phyloP scores from a whole-genome alignment of 2,329 filamentous ascomycete species.

The Ceratocystis ficicola region DNA sequence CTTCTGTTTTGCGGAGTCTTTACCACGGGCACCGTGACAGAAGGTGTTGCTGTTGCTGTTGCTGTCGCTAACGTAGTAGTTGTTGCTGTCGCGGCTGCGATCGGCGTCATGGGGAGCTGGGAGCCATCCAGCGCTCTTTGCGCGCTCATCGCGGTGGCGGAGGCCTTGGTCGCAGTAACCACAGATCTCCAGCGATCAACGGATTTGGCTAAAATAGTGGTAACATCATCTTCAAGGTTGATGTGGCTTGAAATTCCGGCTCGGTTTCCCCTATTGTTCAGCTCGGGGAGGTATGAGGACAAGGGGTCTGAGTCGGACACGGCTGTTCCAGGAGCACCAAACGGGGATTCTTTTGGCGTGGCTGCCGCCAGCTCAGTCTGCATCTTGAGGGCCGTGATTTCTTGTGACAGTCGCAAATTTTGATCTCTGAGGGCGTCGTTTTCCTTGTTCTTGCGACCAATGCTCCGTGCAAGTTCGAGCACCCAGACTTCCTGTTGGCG shows the following conservation, averaged over 20 bases:
- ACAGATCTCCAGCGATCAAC: constrained; percentile 53
- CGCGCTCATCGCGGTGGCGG: constrained; percentile 36
- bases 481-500: constrained; percentile 49
- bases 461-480: constrained; percentile 47
- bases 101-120: background rate
- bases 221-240: constrained; percentile 39
- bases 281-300: constrained; percentile 35
- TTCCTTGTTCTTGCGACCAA: constrained; percentile 46
- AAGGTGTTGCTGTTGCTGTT: constrained; percentile 24
- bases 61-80: constrained; percentile 18
- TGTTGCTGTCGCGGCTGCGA: background rate
- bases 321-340: constrained; percentile 40
- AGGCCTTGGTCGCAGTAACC: constrained; percentile 39
- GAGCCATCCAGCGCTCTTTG: constrained; percentile 39
- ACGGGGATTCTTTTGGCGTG: constrained; percentile 38
- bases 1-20: constrained; percentile 22
- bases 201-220: constrained; percentile 40
- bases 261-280: constrained; percentile 30
- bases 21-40: constrained; percentile 23
- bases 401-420: constrained; percentile 42
- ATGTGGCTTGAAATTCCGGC: constrained; percentile 22
- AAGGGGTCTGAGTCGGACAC: constrained; percentile 41
- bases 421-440: constrained; percentile 40
- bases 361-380: constrained; percentile 45
- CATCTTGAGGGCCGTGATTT: constrained; percentile 43